These are phyloP conservation scores for Stygiomarasmius scandens DNA, from an alignment of 1,284 basidiomycete species.

Conservation along the genomic window DNA sequence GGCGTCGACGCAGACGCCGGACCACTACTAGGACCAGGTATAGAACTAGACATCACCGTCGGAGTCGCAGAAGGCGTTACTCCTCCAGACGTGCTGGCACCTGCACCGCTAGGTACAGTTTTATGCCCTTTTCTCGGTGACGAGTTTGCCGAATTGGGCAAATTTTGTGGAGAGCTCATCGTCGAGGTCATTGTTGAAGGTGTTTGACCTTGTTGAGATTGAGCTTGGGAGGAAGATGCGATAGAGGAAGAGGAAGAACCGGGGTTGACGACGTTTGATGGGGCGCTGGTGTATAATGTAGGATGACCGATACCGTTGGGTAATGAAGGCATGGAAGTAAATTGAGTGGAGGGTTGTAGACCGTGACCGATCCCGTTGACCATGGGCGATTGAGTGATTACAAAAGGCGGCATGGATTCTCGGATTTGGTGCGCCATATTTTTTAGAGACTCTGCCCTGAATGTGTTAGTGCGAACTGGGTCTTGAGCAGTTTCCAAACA, in stretches of 20 bases:
- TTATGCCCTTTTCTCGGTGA: slow-evolving; percentile 60
- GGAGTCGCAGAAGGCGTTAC: slow-evolving; percentile 25
- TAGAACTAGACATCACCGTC: background rate
- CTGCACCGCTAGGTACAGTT: slow-evolving; percentile 38
- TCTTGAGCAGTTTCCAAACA: no score
- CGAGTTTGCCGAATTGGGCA: slow-evolving; percentile 47
- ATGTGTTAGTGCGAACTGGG: background rate
- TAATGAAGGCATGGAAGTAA: no score
- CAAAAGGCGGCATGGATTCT: slow-evolving; percentile 31
- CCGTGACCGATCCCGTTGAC: slow-evolving; percentile 19
- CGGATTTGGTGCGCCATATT: slow-evolving; percentile 49
- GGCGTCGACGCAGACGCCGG: slow-evolving; percentile 21
- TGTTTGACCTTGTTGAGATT: slow-evolving; percentile 20
- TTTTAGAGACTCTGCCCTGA: slow-evolving; percentile 41
- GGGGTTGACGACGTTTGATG: slow-evolving; percentile 43
- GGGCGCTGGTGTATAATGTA: slow-evolving; percentile 52
- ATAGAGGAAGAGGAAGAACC: slow-evolving; percentile 28
- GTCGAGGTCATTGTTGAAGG: slow-evolving; percentile 23
- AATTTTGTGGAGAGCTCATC: slow-evolving; percentile 52
- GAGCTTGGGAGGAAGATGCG: slow-evolving; percentile 12
- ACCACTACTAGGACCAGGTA: background rate
- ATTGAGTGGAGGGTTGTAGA: no score
- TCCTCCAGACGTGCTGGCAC: slow-evolving; percentile 17
- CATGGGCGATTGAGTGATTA: slow-evolving; percentile 22
- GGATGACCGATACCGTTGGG: no score